These are phyloP conservation scores for Auricularia sp. DNA, from an alignment of 768 basidiomycete genomes.

Conservation along the genomic window DNA sequence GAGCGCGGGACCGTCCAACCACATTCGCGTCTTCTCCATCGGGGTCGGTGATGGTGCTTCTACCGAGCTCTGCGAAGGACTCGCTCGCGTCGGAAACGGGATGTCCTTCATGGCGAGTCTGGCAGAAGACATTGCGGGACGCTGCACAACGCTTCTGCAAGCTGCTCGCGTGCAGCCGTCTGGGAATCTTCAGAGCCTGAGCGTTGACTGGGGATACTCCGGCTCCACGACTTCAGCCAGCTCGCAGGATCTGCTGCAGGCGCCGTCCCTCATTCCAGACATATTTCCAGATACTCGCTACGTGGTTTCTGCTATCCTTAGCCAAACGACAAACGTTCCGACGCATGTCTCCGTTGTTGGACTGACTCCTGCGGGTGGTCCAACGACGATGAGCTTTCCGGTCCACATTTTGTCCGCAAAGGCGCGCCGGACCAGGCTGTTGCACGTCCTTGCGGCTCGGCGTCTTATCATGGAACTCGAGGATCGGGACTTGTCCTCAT, in stretches of 20 bases:
- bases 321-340: slow-evolving; percentile 15
- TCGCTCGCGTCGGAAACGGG: slow-evolving; percentile 48
- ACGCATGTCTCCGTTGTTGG: slow-evolving; percentile 18
- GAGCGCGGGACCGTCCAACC: not conserved
- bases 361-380: not conserved
- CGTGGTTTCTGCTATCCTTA: slow-evolving; percentile 24
- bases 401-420: not conserved
- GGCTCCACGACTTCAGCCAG: not conserved
- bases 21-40: slow-evolving; percentile 9
- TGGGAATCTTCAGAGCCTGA: slow-evolving; percentile 33
- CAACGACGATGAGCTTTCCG: not conserved
- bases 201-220: slow-evolving; percentile 36
- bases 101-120: slow-evolving; percentile 35
- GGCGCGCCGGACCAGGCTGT: slow-evolving; percentile 17
- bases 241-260: slow-evolving; percentile 17
- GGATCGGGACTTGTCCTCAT: slow-evolving; percentile 11
- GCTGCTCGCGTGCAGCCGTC: slow-evolving; percentile 31
- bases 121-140: slow-evolving; percentile 36
- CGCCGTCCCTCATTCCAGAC: slow-evolving; percentile 19
- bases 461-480: slow-evolving; percentile 43
- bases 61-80: slow-evolving; percentile 32
- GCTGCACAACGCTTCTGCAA: slow-evolving; percentile 39
- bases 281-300: slow-evolving; percentile 27
- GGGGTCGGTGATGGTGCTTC: slow-evolving; percentile 9
- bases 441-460: slow-evolving; percentile 48